These are phyloP conservation scores for Aspergillus ochraceoroseus DNA, from an alignment of 2,329 filamentous ascomycete genomes.

Conservation along the genomic window DNA sequence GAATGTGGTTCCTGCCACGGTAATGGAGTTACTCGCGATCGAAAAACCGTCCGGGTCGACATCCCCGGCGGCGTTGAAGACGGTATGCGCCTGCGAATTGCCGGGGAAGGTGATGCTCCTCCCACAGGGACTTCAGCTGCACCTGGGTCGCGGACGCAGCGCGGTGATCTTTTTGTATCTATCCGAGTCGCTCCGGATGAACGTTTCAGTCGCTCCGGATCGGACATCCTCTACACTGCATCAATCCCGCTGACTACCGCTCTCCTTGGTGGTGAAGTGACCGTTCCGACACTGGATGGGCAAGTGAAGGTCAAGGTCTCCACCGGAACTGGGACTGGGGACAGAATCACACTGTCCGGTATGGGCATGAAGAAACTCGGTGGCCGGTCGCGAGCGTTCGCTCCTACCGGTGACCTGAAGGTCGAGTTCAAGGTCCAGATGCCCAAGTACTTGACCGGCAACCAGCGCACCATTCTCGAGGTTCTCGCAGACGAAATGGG, in stretches of 20 bases:
- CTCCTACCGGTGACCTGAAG: slow-evolving; percentile 69
- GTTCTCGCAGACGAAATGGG: slow-evolving; percentile 95
- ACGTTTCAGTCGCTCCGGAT: slow-evolving; percentile 80
- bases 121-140: slow-evolving; percentile 65
- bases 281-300: slow-evolving; percentile 82
- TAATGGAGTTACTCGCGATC: slow-evolving; percentile 76
- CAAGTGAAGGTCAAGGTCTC: slow-evolving; percentile 85
- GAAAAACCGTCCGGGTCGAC: slow-evolving; percentile 78
- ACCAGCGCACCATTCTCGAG: slow-evolving; percentile 88
- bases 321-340: slow-evolving; percentile 87
- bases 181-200: slow-evolving; percentile 84
- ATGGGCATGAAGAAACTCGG: slow-evolving; percentile 91
- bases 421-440: slow-evolving; percentile 94
- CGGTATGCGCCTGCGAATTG: slow-evolving; percentile 83
- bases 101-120: slow-evolving; percentile 81
- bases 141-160: slow-evolving; percentile 59
- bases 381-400: slow-evolving; percentile 52
- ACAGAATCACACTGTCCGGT: slow-evolving; percentile 79
- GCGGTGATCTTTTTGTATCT: slow-evolving; percentile 85
- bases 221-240: slow-evolving; percentile 89
- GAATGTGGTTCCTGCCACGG: slow-evolving; percentile 78
- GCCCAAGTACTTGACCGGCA: slow-evolving; percentile 88
- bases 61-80: slow-evolving; percentile 96
- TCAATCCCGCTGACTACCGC: slow-evolving; percentile 89
- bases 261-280: slow-evolving; percentile 82